Conservation (phyloP, 495 filamentous ascomycete species). For the Trypethelium eluteriae region DNA sequence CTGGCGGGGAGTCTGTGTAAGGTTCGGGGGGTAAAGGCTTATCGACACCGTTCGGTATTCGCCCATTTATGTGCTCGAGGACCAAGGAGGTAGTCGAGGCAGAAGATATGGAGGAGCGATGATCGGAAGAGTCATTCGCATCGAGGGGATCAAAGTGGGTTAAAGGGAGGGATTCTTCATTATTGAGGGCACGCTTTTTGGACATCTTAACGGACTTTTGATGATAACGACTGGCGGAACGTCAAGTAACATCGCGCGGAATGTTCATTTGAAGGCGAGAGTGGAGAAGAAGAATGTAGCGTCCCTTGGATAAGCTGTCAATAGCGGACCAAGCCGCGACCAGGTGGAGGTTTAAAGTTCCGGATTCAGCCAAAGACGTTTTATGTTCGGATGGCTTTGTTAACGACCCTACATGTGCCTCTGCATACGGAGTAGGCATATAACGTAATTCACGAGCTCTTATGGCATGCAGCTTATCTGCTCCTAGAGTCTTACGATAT, state of each 20-base stretch:
- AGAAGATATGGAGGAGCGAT: slow-evolving; percentile 48
- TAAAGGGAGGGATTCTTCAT: slow-evolving; percentile 3
- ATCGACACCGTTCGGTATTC: slow-evolving; percentile 12
- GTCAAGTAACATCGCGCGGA: neutral
- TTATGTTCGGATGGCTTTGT: neutral
- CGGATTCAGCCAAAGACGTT: neutral
- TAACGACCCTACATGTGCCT: neutral
- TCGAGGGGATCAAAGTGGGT: slow-evolving; percentile 5
- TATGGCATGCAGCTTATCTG: neutral
- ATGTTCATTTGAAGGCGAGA: neutral
- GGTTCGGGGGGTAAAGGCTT: slow-evolving; percentile 23
- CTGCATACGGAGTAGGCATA: neutral
- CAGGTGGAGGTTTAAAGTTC: neutral
- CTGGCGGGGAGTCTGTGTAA: slow-evolving; percentile 30
- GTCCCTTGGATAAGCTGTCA: neutral
- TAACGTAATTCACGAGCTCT: neutral
- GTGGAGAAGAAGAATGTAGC: neutral
- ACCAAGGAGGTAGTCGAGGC: slow-evolving; percentile 71
- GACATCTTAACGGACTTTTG: neutral
- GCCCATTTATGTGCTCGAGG: slow-evolving; percentile 60
- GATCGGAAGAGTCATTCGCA: neutral
- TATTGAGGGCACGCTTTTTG: neutral
- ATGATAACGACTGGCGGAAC: neutral
- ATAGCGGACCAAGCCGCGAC: too few relatives aligned
- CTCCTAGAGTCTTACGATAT: neutral